Percentiles rank a stretch among this genome's conserved stretches.
Conservation (phyloP, 1,139 yeast species). For the Saccharomyces hybrid region DNA sequence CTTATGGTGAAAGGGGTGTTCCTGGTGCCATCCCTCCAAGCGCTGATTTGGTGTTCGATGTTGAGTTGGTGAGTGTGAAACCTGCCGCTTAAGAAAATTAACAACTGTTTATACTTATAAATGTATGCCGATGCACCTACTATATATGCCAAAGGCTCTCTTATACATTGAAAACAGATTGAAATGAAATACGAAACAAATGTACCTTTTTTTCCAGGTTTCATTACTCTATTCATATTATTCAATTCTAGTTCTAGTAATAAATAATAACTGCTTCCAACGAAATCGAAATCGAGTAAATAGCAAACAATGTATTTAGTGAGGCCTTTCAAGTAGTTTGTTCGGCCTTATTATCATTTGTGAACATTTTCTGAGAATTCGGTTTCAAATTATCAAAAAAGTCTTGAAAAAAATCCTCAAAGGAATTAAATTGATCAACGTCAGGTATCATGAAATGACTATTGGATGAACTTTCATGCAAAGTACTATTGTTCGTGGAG, state of each 20-base stretch:
- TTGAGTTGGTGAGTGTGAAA: conserved; percentile 40
- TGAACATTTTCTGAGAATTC: conserved; percentile 26
- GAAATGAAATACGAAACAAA: neutral
- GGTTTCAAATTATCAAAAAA: conserved; percentile 33
- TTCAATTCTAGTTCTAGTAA: neutral
- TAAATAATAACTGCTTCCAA: no score
- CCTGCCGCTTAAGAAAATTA: neutral
- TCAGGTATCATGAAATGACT: conserved; percentile 32
- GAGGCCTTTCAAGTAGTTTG: neutral
- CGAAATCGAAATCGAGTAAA: no score
- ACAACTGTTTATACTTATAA: neutral
- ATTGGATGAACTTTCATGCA: neutral
- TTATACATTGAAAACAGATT: neutral
- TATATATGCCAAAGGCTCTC: neutral
- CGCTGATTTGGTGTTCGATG: conserved; percentile 55
- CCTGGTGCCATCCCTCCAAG: conserved; percentile 71
- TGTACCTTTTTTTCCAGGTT: neutral
- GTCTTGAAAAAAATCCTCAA: conserved; percentile 45
- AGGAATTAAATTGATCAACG: conserved; percentile 39
- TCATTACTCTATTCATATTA: neutral
- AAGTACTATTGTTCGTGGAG: conserved; percentile 11
- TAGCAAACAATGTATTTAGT: no score
- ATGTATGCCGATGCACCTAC: neutral
- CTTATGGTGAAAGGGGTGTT: conserved; percentile 69
- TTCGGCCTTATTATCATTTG: neutral